Conservation (phyloP, 176 grass and related monocot species). For the Carex parvula region DNA sequence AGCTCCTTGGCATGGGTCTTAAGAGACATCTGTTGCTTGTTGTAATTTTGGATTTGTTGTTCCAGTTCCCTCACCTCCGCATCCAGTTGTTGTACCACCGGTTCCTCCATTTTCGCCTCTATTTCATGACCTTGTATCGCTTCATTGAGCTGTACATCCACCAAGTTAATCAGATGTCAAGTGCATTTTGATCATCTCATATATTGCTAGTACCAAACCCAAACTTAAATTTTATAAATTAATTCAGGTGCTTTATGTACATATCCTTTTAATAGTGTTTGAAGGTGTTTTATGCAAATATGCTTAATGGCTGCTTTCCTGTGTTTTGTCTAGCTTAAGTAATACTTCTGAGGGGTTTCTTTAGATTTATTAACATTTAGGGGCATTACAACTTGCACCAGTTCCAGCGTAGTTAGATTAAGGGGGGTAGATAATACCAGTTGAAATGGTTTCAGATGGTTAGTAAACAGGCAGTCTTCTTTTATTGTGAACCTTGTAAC, state of each 20-base stretch:
- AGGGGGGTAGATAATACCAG: not conserved
- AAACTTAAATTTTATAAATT: not conserved
- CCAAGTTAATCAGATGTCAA: not conserved
- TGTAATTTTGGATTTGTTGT: constrained; percentile 59
- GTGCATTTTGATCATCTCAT: not conserved
- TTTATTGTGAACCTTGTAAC: not conserved
- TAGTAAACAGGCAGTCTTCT: too few species aligned
- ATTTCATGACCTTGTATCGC: constrained; percentile 46
- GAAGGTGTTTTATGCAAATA: too few species aligned
- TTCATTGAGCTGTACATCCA: constrained; percentile 41
- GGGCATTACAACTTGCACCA: too few species aligned
- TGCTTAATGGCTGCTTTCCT: too few species aligned
- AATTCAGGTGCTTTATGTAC: not conserved
- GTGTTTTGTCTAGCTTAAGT: not conserved
- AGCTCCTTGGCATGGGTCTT: constrained; percentile 43
- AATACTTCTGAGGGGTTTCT: not conserved
- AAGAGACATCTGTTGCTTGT: constrained; percentile 52
- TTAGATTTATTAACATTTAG: not conserved
- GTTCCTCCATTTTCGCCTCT: constrained; percentile 50
- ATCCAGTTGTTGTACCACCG: constrained; percentile 41
- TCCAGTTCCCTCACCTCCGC: constrained; percentile 38
- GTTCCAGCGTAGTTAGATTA: not conserved
- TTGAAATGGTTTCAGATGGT: not conserved
- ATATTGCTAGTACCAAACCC: not conserved
- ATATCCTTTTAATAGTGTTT: too few species aligned